Evolutionary conservation across 805 yeast species (phyloP).

Genomic region (Wickerhamiella dianesei): DNA sequence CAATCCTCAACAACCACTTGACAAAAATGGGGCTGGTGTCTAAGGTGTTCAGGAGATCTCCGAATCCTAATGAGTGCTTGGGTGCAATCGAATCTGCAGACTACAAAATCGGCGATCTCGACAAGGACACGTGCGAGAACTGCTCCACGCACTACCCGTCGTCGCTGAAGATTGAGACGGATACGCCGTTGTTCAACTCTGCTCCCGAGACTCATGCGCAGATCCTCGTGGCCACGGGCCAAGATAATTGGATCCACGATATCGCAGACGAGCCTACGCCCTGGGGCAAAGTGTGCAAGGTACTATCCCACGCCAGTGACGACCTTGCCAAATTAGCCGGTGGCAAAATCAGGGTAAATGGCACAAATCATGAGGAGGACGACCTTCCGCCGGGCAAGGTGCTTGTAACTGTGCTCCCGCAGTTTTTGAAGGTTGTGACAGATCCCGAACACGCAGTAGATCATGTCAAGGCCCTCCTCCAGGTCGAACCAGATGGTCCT

Average conservation of each 20-base stretch:
- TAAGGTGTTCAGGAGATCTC: conserved; percentile 4
- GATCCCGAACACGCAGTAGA: conserved; percentile 19
- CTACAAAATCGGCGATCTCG: conserved; percentile 11
- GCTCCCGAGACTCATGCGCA: conserved; percentile 60
- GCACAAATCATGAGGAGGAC: conserved; percentile 18
- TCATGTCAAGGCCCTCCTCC: conserved; percentile 13
- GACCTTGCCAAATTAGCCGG: conserved; percentile 12
- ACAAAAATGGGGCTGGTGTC: background rate
- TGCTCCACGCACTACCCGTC: conserved; percentile 15
- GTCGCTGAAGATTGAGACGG: conserved; percentile 35
- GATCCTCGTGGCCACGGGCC: conserved; percentile 70
- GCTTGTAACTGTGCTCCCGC: conserved; percentile 16
- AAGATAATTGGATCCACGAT: conserved; percentile 71
- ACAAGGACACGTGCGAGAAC: conserved; percentile 14
- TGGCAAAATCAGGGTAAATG: conserved; percentile 18
- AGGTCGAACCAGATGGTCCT: conserved; percentile 9
- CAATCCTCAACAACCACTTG: too few relatives aligned
- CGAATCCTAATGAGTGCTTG: background rate
- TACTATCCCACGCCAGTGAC: conserved; percentile 22
- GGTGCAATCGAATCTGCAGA: background rate
- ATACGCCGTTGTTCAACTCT: conserved; percentile 48
- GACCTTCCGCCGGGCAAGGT: conserved; percentile 9
- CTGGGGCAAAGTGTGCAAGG: conserved; percentile 24
- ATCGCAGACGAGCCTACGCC: conserved; percentile 32
- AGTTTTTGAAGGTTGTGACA: conserved; percentile 24